phyloP scores from a whole-genome alignment of 768 basidiomycete genomes.

The Tulasnella sp. region DNA sequence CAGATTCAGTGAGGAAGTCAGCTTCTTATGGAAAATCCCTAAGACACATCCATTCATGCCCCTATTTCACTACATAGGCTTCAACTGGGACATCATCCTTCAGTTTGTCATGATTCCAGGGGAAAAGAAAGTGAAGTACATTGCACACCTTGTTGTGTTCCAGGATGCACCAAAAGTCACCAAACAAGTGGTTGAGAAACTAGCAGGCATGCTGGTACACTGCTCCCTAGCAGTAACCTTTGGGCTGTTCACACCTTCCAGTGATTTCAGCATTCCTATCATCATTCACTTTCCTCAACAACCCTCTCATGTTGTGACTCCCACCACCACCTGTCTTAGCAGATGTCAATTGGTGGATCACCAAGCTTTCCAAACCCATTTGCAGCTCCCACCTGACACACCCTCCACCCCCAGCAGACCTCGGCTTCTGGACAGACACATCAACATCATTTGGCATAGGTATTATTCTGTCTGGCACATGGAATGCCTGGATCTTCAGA shows the following conservation, averaged over 20 bases:
- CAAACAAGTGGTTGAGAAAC: constrained; percentile 22
- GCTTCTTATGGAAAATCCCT: constrained; percentile 31
- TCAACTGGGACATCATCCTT: constrained; percentile 28
- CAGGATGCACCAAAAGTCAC: constrained; percentile 9
- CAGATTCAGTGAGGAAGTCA: constrained; percentile 22
- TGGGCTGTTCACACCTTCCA: constrained; percentile 25
- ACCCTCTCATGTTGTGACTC: constrained; percentile 16
- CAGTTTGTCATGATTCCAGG: constrained; percentile 28
- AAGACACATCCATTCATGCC: constrained; percentile 26
- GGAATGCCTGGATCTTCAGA: neutral
- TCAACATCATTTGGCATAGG: constrained; percentile 2
- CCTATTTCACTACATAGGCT: constrained; percentile 31
- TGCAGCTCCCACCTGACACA: neutral
- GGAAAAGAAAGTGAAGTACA: constrained; percentile 27
- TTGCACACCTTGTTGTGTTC: constrained; percentile 23
- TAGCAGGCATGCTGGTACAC: constrained; percentile 31
- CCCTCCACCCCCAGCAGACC: neutral
- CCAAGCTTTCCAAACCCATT: neutral
- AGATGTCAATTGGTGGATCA: neutral
- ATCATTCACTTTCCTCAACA: constrained; percentile 20
- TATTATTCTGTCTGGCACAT: neutral
- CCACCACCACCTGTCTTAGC: neutral
- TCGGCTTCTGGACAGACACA: neutral
- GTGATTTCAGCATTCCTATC: constrained; percentile 22
- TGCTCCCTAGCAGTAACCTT: constrained; percentile 24